Percentiles rank a stretch among this genome's conserved stretches.
phyloP scores from a whole-genome alignment of 2,329 filamentous ascomycete species.

The Rasamsonia emersonii region DNA sequence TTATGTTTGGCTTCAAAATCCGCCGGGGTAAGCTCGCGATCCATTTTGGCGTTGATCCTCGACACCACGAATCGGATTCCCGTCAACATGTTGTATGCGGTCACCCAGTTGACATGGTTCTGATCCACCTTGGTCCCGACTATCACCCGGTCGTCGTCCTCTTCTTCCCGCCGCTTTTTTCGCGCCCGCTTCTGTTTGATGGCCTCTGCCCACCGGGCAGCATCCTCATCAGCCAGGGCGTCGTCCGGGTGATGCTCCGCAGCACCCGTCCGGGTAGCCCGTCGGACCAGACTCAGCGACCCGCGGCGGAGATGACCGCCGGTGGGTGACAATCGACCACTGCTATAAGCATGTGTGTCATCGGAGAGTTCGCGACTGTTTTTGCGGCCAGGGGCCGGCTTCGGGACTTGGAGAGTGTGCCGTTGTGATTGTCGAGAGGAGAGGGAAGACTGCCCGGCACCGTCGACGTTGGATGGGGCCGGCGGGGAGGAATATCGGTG shows the following conservation, averaged over 20 bases:
- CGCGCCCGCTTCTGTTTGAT: slow-evolving; percentile 86
- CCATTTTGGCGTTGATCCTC: slow-evolving; percentile 91
- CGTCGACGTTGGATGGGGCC: slow-evolving; percentile 51
- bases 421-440: slow-evolving; percentile 59
- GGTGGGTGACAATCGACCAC: slow-evolving; percentile 73
- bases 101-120: slow-evolving; percentile 93
- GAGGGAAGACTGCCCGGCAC: slow-evolving; percentile 40
- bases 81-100: slow-evolving; percentile 98
- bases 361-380: slow-evolving; percentile 58
- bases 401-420: slow-evolving; percentile 82
- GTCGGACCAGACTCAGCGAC: slow-evolving; percentile 73
- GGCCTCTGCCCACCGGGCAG: slow-evolving; percentile 82
- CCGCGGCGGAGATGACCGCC: slow-evolving; percentile 59
- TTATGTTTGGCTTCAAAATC: slow-evolving; percentile 95
- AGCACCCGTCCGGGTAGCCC: slow-evolving; percentile 74
- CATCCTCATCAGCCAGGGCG: slow-evolving; percentile 77
- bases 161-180: slow-evolving; percentile 75
- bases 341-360: slow-evolving; percentile 56
- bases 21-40: slow-evolving; percentile 77
- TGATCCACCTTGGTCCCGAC: slow-evolving; percentile 98
- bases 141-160: slow-evolving; percentile 81
- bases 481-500: slow-evolving; percentile 34
- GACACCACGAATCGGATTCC: slow-evolving; percentile 96
- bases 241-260: slow-evolving; percentile 81
- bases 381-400: slow-evolving; percentile 50